Base-by-base conservation (phyloP, 2,329 filamentous ascomycete genomes). In the Arthroderma sp. region DNA sequence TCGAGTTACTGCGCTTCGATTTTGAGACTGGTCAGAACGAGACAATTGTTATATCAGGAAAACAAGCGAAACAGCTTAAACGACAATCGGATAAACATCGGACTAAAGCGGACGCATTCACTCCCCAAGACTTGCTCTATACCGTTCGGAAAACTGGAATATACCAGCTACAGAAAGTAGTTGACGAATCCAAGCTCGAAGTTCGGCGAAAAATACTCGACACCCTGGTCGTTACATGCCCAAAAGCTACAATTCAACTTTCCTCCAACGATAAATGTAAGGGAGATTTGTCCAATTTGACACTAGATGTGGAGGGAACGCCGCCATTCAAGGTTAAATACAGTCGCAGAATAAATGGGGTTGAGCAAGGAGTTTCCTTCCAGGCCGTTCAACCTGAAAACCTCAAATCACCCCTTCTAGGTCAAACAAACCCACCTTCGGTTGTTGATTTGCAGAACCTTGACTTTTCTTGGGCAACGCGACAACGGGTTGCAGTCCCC, bases 161-260 rank as follows among this genome's bases (percentile, higher is more conserved):
- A 15, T 98, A 98, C 64, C 76, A 82, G 36, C 72, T 98, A 30
- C 77, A 81, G 46, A 86, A 80, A 59, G 87, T 98, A 6, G 68
- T 94, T 50, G 91, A 98, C 60, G 82, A 94, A 60, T 91, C 93
- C 48, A 94, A 94, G 61, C 75, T 98, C 30, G 87, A 96, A 60
- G 85, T 95, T 7, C 86, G 88, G 55, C 78, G 83, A 36, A 73
- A 76, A 36, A 74, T 73, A 43, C 80, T 80, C 40, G 85, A 91
- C 55, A 83, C 87, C 0, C 81, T 93, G 44, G 81, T 98, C 40
- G 86, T 94, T 8, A 71, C 77, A 29, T 98, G 91, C 59, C 91
- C 91, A 1, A 80, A 78, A 52, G 91, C 86, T 15, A 72, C 72
- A 42, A 79, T 96, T 29, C 78, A 78, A 49, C 71, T 78, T 5